Conservation (phyloP, 78 protist species). For the Protostelium mycophagum region DNA sequence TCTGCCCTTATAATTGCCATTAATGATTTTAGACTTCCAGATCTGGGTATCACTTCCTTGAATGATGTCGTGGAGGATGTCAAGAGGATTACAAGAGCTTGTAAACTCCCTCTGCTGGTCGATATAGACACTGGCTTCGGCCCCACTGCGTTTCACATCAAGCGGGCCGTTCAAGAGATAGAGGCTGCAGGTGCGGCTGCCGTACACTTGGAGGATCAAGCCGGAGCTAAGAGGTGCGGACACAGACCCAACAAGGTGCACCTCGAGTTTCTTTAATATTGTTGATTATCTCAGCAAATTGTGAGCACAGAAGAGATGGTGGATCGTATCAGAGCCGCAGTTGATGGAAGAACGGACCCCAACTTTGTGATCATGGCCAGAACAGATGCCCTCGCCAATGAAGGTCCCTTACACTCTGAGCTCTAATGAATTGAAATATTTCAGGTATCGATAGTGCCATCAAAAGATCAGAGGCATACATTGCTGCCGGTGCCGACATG, state of each 20-base stretch:
- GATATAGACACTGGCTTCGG: constrained; percentile 55
- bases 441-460: constrained; percentile 25
- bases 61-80: constrained; percentile 51
- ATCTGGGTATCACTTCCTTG: constrained; percentile 37
- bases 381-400: constrained; percentile 52
- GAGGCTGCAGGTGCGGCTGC: constrained; percentile 54
- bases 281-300: neutral
- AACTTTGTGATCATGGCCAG: constrained; percentile 59
- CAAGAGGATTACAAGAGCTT: constrained; percentile 36
- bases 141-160: constrained; percentile 24
- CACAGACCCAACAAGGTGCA: constrained; percentile 33
- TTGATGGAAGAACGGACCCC: constrained; percentile 33
- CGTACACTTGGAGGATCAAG: constrained; percentile 40
- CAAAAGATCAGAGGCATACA: constrained; percentile 30
- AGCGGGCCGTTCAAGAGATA: constrained; percentile 28
- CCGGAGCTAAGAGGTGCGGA: constrained; percentile 29
- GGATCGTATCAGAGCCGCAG: constrained; percentile 35
- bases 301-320: constrained; percentile 34
- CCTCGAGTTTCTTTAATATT: neutral
- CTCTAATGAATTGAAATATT: neutral
- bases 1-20: neutral
- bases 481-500: constrained; percentile 80
- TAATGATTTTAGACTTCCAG: constrained; percentile 14
- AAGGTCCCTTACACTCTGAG: constrained; percentile 3
- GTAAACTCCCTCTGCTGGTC: constrained; percentile 30